Percentiles rank a stretch among this genome's conserved stretches.
phyloP scores from a whole-genome alignment of 2,329 filamentous ascomycete genomes.

The Neofusicoccum kwambonambiense region DNA sequence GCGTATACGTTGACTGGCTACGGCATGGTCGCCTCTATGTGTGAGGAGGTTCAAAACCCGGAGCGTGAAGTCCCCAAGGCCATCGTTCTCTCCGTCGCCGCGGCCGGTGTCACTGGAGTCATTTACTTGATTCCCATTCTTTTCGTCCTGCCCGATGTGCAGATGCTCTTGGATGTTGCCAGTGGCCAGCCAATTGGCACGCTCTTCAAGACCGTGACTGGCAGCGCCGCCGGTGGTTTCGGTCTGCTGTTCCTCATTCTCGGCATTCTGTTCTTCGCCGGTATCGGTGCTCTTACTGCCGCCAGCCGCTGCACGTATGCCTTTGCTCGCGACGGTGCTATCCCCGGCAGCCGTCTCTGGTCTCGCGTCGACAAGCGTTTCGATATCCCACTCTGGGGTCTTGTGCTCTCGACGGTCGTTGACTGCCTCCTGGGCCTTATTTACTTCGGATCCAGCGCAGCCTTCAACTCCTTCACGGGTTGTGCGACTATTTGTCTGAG shows the following conservation, averaged over 20 bases:
- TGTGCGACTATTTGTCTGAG: conserved; percentile 78
- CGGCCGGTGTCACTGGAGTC: conserved; percentile 64
- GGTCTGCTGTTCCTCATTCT: conserved; percentile 73
- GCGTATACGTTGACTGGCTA: conserved; percentile 64
- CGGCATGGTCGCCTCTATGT: conserved; percentile 71
- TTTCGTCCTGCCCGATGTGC: conserved; percentile 70
- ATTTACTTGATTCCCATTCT: conserved; percentile 71
- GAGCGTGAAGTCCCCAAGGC: conserved; percentile 68
- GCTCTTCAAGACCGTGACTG: conserved; percentile 73
- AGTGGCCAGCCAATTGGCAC: conserved; percentile 75
- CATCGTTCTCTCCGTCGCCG: conserved; percentile 67
- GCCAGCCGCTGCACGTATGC: conserved; percentile 73
- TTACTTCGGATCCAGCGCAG: conserved; percentile 74
- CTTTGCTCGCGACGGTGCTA: conserved; percentile 72
- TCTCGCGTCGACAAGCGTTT: conserved; percentile 62
- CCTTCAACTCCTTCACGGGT: conserved; percentile 77
- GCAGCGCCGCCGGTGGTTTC: conserved; percentile 70
- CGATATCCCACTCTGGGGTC: conserved; percentile 68
- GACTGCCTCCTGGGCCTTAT: conserved; percentile 73
- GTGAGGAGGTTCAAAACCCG: conserved; percentile 69
- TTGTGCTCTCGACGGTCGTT: conserved; percentile 66
- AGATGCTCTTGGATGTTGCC: conserved; percentile 61
- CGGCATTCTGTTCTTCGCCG: conserved; percentile 74
- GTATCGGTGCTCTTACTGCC: conserved; percentile 71
- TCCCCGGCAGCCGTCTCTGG: conserved; percentile 68